Base-by-base conservation (phyloP, 192 early-diverging fungal genomes). In the Umbelopsis sp. region DNA sequence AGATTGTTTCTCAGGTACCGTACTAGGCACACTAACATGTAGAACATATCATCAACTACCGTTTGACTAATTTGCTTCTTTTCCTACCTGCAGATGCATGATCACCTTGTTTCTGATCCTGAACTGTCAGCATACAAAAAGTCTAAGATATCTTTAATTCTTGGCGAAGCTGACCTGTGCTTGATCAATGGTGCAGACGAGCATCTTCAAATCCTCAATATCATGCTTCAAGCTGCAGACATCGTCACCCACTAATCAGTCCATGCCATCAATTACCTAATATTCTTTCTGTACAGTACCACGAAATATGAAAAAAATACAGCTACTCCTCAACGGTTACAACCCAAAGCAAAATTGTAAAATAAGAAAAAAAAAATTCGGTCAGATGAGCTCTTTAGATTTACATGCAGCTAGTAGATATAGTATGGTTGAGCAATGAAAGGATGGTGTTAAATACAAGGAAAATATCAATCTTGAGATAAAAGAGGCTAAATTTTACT, bases 171-270 rank as follows among this genome's bases (percentile, higher is more conserved):
- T 12, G 97, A 98, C 74, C 87, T 89, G 72, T 75, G 80, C 2
- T 83, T 98, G 20, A 78, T 86, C 25, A 94, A 96, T 58, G 95
- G 97, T 4, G 92, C 94, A 1, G 94, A 97, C 73, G 97, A 98
- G 73, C 85, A 94, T 65, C 75, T 98, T 61, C 95, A 97, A 78
- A 73, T 97, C 33, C 61, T 95, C 58, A 80, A 85, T 75, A 70
- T 93, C 66, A 82, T 91, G 80, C 65, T 87, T 49, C 79, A 88
- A 51, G 55, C 82, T 7, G 69, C 79, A 16, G 18, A 48, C n/a
- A 74, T 82, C 37, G 70, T 75, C n/a, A 75, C 74, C 18, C 51
- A 68, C 12, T 74, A 69, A 52, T 13, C 27, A 18, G 11, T 2
- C 55, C 33, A 16, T 52, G 12, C 51, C 21, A 21, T 25, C 5